Conservation (phyloP, 164 flowering plant species). For the Chimonanthus salicifolius region DNA sequence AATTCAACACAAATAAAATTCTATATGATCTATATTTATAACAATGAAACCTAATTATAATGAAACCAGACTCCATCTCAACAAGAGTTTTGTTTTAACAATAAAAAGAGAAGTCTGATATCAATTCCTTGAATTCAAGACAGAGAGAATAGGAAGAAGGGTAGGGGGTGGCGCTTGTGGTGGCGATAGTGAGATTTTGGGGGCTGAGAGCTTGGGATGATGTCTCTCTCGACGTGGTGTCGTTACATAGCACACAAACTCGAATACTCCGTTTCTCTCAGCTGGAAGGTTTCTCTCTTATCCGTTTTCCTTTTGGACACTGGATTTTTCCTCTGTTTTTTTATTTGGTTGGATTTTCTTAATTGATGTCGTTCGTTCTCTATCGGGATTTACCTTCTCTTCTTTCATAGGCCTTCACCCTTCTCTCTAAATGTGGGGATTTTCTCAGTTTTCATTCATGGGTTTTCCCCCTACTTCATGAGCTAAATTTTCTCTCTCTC, state of each 20-base stretch:
- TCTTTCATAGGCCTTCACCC: background rate
- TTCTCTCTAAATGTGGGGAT: background rate
- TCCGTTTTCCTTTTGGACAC: background rate
- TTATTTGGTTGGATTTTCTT: background rate
- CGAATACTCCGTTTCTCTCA: constrained; percentile 56
- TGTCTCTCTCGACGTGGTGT: constrained; percentile 46
- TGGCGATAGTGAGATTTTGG: too few relatives aligned
- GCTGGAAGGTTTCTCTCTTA: constrained; percentile 32
- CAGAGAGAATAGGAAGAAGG: too few relatives aligned
- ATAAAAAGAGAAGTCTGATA: too few relatives aligned
- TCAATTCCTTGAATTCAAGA: too few relatives aligned
- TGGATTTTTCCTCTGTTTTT: background rate
- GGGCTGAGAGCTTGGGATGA: constrained; percentile 18
- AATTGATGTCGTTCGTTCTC: background rate
- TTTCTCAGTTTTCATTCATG: background rate
- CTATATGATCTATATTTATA: too few relatives aligned
- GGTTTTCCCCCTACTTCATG: too few relatives aligned
- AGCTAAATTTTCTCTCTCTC: too few relatives aligned
- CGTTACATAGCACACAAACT: constrained; percentile 60
- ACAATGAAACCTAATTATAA: too few relatives aligned
- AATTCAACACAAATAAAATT: too few relatives aligned
- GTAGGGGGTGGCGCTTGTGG: too few relatives aligned
- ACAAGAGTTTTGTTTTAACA: too few relatives aligned
- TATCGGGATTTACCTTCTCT: background rate
- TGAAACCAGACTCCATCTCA: too few relatives aligned